Conservation (phyloP, 2,329 filamentous ascomycete species). For the Penicillium sp. region DNA sequence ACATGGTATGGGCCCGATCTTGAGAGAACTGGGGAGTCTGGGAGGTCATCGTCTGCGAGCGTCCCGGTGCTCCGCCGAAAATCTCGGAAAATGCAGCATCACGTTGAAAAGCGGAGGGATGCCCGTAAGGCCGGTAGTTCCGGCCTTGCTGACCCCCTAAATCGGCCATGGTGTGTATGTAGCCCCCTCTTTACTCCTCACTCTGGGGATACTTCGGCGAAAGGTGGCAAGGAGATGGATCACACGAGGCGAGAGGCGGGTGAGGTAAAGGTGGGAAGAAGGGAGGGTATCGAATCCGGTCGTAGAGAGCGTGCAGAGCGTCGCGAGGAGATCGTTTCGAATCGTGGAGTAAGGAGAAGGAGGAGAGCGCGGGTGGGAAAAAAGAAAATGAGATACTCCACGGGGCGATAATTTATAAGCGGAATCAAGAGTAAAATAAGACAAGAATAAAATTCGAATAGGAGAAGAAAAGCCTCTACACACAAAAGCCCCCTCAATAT, state of each 20-base stretch:
- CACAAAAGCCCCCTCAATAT: too few relatives aligned
- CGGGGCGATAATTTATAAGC: too few relatives aligned
- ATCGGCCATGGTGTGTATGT: too few relatives aligned
- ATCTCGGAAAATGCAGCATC: conserved; percentile 95
- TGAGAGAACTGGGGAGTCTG: conserved; percentile 55
- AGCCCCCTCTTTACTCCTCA: too few relatives aligned
- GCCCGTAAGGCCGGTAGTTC: conserved; percentile 50
- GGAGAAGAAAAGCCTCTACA: too few relatives aligned
- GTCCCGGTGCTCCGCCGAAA: conserved; percentile 78
- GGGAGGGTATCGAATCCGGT: conserved; percentile 22
- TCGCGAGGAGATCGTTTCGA: conserved; percentile 27
- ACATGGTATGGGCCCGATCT: conserved; percentile 73
- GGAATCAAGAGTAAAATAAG: too few relatives aligned
- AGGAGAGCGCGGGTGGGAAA: too few relatives aligned
- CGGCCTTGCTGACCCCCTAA: conserved; percentile 55
- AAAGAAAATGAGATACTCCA: too few relatives aligned
- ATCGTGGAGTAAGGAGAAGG: conserved; percentile 22
- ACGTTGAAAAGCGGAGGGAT: conserved; percentile 56
- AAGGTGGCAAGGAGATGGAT: too few relatives aligned
- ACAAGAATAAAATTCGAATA: too few relatives aligned
- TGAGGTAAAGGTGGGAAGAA: conserved; percentile 3
- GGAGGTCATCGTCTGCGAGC: conserved; percentile 91
- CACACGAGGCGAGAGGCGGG: too few relatives aligned
- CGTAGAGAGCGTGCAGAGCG: conserved; percentile 29
- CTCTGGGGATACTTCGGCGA: too few relatives aligned